Base-by-base conservation (phyloP, 78 protist genomes). In the Dictyostelium capitatum region DNA sequence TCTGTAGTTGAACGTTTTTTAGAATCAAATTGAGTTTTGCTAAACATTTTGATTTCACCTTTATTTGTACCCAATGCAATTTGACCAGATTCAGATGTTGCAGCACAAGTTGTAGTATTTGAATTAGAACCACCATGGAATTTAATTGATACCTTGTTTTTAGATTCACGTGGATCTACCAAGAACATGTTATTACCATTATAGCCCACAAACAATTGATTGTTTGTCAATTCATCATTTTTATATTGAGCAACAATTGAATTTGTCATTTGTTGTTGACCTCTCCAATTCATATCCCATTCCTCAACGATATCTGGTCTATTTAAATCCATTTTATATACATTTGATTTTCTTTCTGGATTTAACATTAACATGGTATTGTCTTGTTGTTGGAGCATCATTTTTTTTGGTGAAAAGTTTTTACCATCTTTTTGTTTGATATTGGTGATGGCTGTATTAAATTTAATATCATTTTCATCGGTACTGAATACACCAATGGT, bases 321-420 rank as follows among this genome's bases (percentile, higher is more conserved):
- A 46, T 85, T 51, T 25, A 94, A 50, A 79, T 94, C 96, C 89
- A 94, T 79, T n/a, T 89, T 80, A n/a, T 79, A 82, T 23, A 94
- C 80, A 12, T 56, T 46, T 30, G 51, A 41, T 37, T 56, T 48
- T 11, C 47, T 25, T 4, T 43, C 53, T 7, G 89, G 89, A 57
- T 83, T 81, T 28, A 94, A 43, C 91, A 94, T 80, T 11, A 94
- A 59, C 17, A 94, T 12, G 0, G 80, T 51, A 15, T 53, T 10
- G 48, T 94, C 96, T 73, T 78, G 89, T 25, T 94, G 32, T 82
- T 94, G 96, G 11, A 94, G 72, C 96, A 87, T 94, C 25, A 94
- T 25, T 30, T 72, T 93, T 59, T 93, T 83, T 43, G 96, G 96
- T 46, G 96, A 87, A 54, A 93, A 83, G 14, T 56, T 51, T n/a